Conservation (phyloP, 2,329 filamentous ascomycete species). For the Paramyrothecium roridum region DNA sequence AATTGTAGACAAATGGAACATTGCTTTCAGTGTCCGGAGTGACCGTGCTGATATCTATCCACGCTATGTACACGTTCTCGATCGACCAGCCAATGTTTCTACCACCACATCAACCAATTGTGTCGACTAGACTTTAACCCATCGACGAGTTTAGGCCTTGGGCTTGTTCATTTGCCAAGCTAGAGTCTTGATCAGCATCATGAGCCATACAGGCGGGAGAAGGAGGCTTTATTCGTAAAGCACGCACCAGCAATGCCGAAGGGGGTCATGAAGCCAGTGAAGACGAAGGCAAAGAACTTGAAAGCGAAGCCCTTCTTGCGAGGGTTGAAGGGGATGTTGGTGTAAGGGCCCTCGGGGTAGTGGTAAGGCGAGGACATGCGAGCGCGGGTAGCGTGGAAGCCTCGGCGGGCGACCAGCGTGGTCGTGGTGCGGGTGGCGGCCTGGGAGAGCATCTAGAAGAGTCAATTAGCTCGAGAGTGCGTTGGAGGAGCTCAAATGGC, state of each 20-base stretch:
- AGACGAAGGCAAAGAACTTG: constrained; percentile 75
- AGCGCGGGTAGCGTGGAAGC: constrained; percentile 87
- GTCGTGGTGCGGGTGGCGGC: constrained; percentile 63
- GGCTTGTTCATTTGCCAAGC: constrained; percentile 46
- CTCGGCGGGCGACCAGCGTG: constrained; percentile 76
- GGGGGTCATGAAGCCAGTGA: constrained; percentile 55
- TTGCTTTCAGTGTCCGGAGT: constrained; percentile 19
- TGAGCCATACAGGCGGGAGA: neutral
- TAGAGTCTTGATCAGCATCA: constrained; percentile 23
- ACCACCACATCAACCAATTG: no score
- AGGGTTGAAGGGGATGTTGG: constrained; percentile 97
- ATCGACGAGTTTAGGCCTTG: constrained; percentile 22
- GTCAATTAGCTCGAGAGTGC: constrained; percentile 37
- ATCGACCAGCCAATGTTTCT: constrained; percentile 13
- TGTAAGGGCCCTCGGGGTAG: constrained; percentile 93
- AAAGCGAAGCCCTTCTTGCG: constrained; percentile 80
- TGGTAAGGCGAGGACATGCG: constrained; percentile 91
- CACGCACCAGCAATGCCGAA: constrained; percentile 62
- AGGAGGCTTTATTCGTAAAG: constrained; percentile 10
- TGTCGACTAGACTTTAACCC: constrained; percentile 1
- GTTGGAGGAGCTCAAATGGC: constrained; percentile 3
- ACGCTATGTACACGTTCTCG: constrained; percentile 24
- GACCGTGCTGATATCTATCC: constrained; percentile 28
- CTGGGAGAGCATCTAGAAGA: constrained; percentile 76
- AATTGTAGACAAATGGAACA: neutral